These are phyloP conservation scores for Takashimella tepidaria DNA, from an alignment of 1,284 basidiomycete species.

Conservation along the genomic window DNA sequence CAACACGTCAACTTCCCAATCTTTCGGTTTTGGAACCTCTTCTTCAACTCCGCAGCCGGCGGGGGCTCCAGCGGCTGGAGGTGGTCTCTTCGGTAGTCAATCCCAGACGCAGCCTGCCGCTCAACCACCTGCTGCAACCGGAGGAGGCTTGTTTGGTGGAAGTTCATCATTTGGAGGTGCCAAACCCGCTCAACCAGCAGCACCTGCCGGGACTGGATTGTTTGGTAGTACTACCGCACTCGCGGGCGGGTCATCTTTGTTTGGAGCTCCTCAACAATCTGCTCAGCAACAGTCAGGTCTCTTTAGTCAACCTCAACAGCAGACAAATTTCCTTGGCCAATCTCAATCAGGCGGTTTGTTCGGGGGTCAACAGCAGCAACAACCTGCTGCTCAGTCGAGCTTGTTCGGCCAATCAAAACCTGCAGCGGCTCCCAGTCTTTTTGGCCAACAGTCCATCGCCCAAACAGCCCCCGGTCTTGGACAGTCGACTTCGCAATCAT, in stretches of 20 bases:
- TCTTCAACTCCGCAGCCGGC: slow-evolving; percentile 12
- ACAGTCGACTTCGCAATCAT: not conserved
- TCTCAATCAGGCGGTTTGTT: slow-evolving; percentile 7
- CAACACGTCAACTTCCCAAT: slow-evolving; percentile 12
- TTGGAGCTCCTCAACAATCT: slow-evolving; percentile 9
- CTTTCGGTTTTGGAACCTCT: slow-evolving; percentile 27
- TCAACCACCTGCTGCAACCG: slow-evolving; percentile 8
- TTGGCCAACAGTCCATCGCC: slow-evolving; percentile 5
- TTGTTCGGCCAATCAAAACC: slow-evolving; percentile 10
- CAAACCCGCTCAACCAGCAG: slow-evolving; percentile 5
- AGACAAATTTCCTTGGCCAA: not conserved
- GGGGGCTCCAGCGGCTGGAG: slow-evolving; percentile 2
- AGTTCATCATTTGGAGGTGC: slow-evolving; percentile 1
- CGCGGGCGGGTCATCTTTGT: not conserved
- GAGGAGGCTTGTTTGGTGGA: slow-evolving; percentile 10
- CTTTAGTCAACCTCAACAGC: slow-evolving; percentile 15
- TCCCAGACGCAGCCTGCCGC: slow-evolving; percentile 5
- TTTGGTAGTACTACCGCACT: slow-evolving; percentile 13
- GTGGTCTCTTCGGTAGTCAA: slow-evolving; percentile 11
- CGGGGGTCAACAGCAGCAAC: slow-evolving; percentile 22
- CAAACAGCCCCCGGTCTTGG: not conserved
- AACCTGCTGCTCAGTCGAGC: slow-evolving; percentile 10
- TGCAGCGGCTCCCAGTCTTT: not conserved
- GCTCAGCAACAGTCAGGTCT: slow-evolving; percentile 7
- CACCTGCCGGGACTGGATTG: slow-evolving; percentile 10